These are phyloP conservation scores for Colletotrichum godetiae DNA, from an alignment of 2,329 filamentous ascomycete genomes.

Conservation along the genomic window DNA sequence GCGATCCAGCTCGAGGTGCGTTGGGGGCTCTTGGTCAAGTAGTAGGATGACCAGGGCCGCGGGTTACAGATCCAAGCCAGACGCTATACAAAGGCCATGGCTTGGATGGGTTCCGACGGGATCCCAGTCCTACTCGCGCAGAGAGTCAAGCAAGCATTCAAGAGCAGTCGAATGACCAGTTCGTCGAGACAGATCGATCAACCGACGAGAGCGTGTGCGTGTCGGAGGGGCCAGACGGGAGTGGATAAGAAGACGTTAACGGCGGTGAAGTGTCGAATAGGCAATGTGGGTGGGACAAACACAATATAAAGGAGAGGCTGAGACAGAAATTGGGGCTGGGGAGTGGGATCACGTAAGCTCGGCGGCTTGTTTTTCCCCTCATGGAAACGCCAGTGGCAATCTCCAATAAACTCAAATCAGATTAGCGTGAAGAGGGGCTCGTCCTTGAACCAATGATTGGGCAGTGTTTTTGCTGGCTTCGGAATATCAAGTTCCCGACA, in stretches of 20 bases:
- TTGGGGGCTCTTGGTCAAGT: slow-evolving; percentile 18
- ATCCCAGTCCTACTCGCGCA: slow-evolving; percentile 23
- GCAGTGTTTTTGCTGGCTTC: background rate
- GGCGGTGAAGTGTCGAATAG: no score
- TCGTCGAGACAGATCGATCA: no score
- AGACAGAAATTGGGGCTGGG: no score
- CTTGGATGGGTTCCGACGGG: slow-evolving; percentile 21
- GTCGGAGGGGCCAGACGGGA: no score
- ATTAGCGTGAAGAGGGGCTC: background rate
- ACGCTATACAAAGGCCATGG: background rate
- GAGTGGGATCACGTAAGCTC: no score
- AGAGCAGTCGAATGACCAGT: slow-evolving; percentile 1
- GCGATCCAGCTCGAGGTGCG: slow-evolving; percentile 1
- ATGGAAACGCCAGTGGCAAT: no score
- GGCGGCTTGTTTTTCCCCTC: no score
- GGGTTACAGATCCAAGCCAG: slow-evolving; percentile 18
- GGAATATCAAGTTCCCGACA: background rate
- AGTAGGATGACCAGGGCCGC: slow-evolving; percentile 17
- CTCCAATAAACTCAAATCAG: background rate
- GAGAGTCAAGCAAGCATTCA: slow-evolving; percentile 23
- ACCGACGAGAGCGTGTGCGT: no score
- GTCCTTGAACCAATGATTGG: background rate
- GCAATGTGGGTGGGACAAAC: no score
- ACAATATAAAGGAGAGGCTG: no score
- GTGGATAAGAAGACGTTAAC: no score